These are phyloP conservation scores for Tripterygium wilfordii DNA, from an alignment of 177 flowering plant species.

Conservation along the genomic window DNA sequence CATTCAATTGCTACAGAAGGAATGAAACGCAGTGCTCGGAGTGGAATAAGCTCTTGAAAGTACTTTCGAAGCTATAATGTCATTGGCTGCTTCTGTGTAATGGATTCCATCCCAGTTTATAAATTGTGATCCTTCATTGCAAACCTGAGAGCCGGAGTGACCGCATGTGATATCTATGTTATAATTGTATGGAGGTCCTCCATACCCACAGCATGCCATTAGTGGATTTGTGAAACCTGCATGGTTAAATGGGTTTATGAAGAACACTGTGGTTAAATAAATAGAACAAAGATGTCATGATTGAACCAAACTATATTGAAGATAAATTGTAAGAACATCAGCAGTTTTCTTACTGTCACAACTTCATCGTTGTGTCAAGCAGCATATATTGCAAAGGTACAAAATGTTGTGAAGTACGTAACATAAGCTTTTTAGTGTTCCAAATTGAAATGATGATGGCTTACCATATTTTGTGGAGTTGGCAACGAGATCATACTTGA, in stretches of 20 bases:
- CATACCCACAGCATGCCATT: constrained; percentile 85
- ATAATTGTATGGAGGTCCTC: constrained; percentile 88
- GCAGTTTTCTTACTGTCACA: neutral
- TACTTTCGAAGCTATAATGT: constrained; percentile 50
- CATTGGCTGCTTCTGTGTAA: constrained; percentile 80
- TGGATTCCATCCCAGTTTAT: constrained; percentile 91
- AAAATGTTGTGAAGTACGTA: neutral
- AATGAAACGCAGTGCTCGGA: constrained; percentile 46
- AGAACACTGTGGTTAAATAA: neutral
- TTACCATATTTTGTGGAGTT: constrained; percentile 57
- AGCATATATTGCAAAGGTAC: neutral
- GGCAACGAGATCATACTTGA: constrained; percentile 70
- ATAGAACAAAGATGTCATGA: neutral
- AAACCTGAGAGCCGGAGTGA: constrained; percentile 39
- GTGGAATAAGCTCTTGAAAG: constrained; percentile 62
- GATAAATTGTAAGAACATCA: no score
- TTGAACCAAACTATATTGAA: no score
- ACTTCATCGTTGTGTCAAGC: neutral
- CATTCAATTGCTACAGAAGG: constrained; percentile 41
- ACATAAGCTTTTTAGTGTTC: neutral
- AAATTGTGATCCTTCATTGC: constrained; percentile 40
- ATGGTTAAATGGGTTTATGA: neutral
- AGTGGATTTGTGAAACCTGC: constrained; percentile 70
- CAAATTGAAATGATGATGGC: neutral
- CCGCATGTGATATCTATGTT: constrained; percentile 56